Evolutionary conservation across 257 asterid species (phyloP).

Genomic region (Ajuga chamaepitys): DNA sequence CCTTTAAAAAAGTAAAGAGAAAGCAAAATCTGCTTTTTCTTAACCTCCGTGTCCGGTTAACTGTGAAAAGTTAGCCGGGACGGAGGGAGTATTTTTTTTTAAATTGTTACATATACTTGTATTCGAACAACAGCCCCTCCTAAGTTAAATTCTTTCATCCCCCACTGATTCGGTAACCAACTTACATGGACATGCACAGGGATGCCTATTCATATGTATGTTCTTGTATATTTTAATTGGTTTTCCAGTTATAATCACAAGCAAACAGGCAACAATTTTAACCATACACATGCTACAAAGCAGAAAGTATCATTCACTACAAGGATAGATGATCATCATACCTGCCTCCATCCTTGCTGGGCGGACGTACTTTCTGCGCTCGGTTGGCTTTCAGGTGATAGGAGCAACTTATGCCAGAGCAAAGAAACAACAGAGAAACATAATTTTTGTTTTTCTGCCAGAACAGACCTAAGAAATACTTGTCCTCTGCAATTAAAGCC

Average conservation of each 20-base stretch:
- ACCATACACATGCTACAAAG: background rate
- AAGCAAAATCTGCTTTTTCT: too few species aligned
- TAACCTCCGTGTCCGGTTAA: too few species aligned
- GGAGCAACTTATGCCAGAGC: slow-evolving; percentile 79
- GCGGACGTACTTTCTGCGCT: slow-evolving; percentile 79
- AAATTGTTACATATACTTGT: too few species aligned
- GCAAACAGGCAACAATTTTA: background rate
- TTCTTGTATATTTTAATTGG: background rate
- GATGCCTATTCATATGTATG: background rate
- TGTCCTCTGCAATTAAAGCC: slow-evolving; percentile 56
- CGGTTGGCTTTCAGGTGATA: slow-evolving; percentile 73
- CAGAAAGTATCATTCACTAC: background rate
- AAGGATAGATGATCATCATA: slow-evolving; percentile 16
- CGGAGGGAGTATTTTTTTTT: too few species aligned
- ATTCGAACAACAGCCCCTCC: too few species aligned
- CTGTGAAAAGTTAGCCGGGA: too few species aligned
- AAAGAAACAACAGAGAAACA: slow-evolving; percentile 86
- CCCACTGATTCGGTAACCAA: too few species aligned
- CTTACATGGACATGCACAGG: background rate
- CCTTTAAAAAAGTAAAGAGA: too few species aligned
- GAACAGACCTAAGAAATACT: slow-evolving; percentile 61
- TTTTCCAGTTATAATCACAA: background rate
- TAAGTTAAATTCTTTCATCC: too few species aligned
- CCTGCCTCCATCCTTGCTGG: slow-evolving; percentile 97
- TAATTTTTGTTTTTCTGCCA: slow-evolving; percentile 62